These are phyloP conservation scores for Ogataea pilisensis DNA, from an alignment of 805 yeast genomes.

Conservation along the genomic window DNA sequence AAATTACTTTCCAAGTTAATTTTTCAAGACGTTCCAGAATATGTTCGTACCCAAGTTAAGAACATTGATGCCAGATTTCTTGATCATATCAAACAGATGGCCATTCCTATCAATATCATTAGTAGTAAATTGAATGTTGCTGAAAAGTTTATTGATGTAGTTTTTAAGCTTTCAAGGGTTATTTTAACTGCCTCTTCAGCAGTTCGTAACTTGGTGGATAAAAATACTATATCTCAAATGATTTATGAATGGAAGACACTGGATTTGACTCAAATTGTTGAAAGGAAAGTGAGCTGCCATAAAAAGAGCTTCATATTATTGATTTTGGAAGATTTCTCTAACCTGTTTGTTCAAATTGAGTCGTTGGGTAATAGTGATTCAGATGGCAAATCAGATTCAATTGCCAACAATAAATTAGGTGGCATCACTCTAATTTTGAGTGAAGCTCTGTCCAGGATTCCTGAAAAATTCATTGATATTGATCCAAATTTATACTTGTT, in stretches of 20 bases:
- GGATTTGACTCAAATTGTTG: constrained; percentile 27
- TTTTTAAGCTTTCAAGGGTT: constrained; percentile 20
- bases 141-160: constrained; percentile 14
- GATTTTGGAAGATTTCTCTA: constrained; percentile 35
- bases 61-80: constrained; percentile 48
- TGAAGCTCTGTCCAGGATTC: constrained; percentile 17
- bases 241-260: constrained; percentile 36
- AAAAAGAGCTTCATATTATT: constrained; percentile 22
- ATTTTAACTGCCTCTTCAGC: constrained; percentile 20
- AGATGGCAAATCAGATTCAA: too few species aligned
- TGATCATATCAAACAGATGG: constrained; percentile 38
- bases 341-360: constrained; percentile 13
- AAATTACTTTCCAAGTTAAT: constrained; percentile 60
- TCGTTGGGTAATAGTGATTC: too few species aligned
- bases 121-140: constrained; percentile 52
- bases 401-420: too few species aligned
- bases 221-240: constrained; percentile 22
- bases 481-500: constrained; percentile 55
- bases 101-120: constrained; percentile 48
- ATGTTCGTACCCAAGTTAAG: constrained; percentile 51
- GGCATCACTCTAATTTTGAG: constrained; percentile 16
- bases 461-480: constrained; percentile 39
- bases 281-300: constrained; percentile 15
- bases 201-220: constrained; percentile 49
- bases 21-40: constrained; percentile 54